Percentiles rank a stretch among this genome's conserved stretches.
These are phyloP conservation scores for Cylindrodendrum hubeiense DNA, from an alignment of 2,329 filamentous ascomycete species.

Conservation along the genomic window DNA sequence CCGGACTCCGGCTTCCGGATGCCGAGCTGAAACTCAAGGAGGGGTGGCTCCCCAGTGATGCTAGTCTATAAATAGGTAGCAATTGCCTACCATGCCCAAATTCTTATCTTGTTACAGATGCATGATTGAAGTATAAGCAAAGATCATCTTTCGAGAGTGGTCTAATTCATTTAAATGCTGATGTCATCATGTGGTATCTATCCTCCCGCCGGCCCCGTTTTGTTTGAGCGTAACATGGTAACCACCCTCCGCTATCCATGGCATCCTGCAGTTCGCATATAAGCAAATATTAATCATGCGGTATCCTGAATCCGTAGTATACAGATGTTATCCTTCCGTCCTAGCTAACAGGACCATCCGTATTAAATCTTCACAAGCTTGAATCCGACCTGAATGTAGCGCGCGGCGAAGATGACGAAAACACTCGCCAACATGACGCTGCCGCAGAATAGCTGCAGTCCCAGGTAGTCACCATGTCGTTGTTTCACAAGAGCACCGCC, in stretches of 20 bases:
- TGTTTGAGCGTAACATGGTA: not conserved
- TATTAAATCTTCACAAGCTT: conserved; percentile 49
- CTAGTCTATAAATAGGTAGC: not conserved
- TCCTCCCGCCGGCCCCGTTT: not conserved
- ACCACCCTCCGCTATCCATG: conserved; percentile 1
- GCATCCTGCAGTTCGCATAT: not conserved
- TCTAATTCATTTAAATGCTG: conserved; percentile 4
- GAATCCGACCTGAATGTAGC: conserved; percentile 52
- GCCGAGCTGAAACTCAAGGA: not conserved
- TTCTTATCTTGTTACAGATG: not conserved
- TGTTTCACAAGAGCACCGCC: conserved; percentile 70
- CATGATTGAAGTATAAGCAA: not conserved
- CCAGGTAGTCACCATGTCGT: conserved; percentile 66
- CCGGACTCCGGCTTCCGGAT: not conserved
- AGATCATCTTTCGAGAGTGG: not conserved
- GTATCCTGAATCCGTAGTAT: not conserved
- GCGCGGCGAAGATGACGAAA: conserved; percentile 46
- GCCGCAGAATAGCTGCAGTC: conserved; percentile 76
- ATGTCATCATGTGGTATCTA: conserved; percentile 9
- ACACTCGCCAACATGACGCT: conserved; percentile 55
- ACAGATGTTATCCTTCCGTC: not conserved
- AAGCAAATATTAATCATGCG: not conserved
- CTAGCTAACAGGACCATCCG: not conserved
- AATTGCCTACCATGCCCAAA: not conserved
- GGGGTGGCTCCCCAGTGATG: not conserved